These are phyloP conservation scores for Edaphochlamys debaryana DNA, from an alignment of 139 green algal genomes.

Conservation along the genomic window DNA sequence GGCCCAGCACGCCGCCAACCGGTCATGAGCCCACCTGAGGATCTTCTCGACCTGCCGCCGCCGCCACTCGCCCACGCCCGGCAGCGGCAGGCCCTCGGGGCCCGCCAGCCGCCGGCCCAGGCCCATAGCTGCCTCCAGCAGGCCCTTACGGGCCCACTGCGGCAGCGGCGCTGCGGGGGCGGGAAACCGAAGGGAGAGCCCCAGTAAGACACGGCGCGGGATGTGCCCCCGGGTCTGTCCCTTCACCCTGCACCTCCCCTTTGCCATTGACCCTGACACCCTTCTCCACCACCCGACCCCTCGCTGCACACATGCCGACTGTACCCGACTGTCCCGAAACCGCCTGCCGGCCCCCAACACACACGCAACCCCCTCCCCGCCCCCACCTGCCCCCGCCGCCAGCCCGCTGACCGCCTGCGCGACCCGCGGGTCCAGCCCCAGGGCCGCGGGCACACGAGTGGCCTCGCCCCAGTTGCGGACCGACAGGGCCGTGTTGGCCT, in stretches of 20 bases:
- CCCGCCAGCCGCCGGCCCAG: slow-evolving; percentile 51
- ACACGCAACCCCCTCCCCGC: background rate
- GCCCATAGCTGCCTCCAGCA: slow-evolving; percentile 63
- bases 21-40: slow-evolving; percentile 3
- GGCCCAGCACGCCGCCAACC: background rate
- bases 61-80: slow-evolving; percentile 33
- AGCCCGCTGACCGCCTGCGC: slow-evolving; percentile 38
- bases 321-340: background rate
- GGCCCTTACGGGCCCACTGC: slow-evolving; percentile 26
- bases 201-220: too few species aligned
- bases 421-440: slow-evolving; percentile 85
- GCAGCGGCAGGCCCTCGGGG: slow-evolving; percentile 30
- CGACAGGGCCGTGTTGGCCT: slow-evolving; percentile 84
- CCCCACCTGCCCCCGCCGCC: slow-evolving; percentile 1
- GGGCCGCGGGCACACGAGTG: slow-evolving; percentile 73
- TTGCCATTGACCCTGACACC: too few species aligned
- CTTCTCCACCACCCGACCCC: too few species aligned
- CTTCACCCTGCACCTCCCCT: too few species aligned
- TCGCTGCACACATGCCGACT: background rate
- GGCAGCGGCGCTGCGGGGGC: slow-evolving; percentile 41
- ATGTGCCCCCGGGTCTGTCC: too few species aligned
- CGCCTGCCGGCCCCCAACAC: background rate
- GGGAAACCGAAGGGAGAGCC: too few species aligned
- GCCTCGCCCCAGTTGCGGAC: slow-evolving; percentile 93
- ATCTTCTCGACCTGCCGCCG: slow-evolving; percentile 21